These are phyloP conservation scores for Erythrophleum fordii DNA, from an alignment of 306 rosid species.

Conservation along the genomic window DNA sequence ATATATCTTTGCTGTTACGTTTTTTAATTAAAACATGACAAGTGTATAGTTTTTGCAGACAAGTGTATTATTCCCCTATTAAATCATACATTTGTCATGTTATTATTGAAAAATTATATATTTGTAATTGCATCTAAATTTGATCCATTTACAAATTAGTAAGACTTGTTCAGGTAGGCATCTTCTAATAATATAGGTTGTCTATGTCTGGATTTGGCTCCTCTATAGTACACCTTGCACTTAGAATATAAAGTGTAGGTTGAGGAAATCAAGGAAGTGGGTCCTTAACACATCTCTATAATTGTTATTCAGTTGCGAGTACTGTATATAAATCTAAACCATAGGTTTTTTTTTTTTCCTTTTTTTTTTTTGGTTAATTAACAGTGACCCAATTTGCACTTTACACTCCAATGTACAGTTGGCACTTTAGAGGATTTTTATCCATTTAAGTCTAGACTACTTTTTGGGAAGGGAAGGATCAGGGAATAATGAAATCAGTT, in stretches of 20 bases:
- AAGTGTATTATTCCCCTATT: background rate
- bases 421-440: background rate
- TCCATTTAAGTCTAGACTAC: background rate
- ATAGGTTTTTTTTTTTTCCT: background rate
- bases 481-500: background rate
- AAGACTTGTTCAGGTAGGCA: background rate
- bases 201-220: background rate
- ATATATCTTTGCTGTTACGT: no score
- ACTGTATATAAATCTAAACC: background rate
- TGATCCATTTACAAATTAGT: background rate
- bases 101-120: no score
- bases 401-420: background rate
- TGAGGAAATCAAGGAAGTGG: background rate
- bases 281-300: background rate
- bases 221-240: background rate
- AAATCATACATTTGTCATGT: no score
- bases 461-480: background rate
- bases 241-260: background rate
- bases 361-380: no score
- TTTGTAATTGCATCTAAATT: no score
- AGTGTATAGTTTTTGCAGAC: background rate
- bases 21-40: no score
- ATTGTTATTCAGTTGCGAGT: background rate
- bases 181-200: background rate
- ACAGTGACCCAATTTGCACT: background rate